phyloP scores from a whole-genome alignment of 225 moss, liverwort and hornwort species.

The Physcomitrium patens region DNA sequence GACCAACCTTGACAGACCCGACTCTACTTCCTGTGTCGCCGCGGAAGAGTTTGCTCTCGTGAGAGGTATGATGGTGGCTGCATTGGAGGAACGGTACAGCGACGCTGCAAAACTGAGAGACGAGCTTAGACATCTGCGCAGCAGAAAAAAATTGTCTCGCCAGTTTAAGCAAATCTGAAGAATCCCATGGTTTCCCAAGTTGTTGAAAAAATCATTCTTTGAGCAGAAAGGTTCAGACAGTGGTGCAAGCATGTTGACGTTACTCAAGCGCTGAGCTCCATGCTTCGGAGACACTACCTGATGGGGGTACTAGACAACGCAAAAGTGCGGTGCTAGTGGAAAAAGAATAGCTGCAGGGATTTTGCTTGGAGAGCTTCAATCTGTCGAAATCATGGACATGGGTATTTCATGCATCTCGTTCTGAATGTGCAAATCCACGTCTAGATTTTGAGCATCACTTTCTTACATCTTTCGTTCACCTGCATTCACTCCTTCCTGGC shows the following conservation, averaged over 20 bases:
- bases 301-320: slow-evolving; percentile 26
- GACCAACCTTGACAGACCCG: slow-evolving; percentile 80
- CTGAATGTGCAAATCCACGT: slow-evolving; percentile 47
- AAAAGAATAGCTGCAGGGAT: slow-evolving; percentile 35
- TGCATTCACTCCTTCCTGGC: not conserved
- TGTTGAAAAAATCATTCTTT: not conserved
- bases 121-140: slow-evolving; percentile 53
- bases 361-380: slow-evolving; percentile 55
- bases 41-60: slow-evolving; percentile 89
- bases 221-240: slow-evolving; percentile 11
- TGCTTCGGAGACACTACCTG: slow-evolving; percentile 6
- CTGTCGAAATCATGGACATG: slow-evolving; percentile 65
- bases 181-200: not conserved
- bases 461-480: slow-evolving; percentile 18
- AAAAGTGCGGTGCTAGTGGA: slow-evolving; percentile 2
- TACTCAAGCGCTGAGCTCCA: slow-evolving; percentile 1
- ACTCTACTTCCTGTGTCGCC: slow-evolving; percentile 58
- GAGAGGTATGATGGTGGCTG: slow-evolving; percentile 90
- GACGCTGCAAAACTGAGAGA: slow-evolving; percentile 75
- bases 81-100: slow-evolving; percentile 88
- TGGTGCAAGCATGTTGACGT: slow-evolving; percentile 29
- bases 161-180: slow-evolving; percentile 50
- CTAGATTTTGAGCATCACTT: slow-evolving; percentile 2
- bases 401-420: slow-evolving; percentile 36
- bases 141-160: slow-evolving; percentile 46